phyloP scores from a whole-genome alignment of 1,284 basidiomycete genomes.

The Erythrobasidium hasegawianum region DNA sequence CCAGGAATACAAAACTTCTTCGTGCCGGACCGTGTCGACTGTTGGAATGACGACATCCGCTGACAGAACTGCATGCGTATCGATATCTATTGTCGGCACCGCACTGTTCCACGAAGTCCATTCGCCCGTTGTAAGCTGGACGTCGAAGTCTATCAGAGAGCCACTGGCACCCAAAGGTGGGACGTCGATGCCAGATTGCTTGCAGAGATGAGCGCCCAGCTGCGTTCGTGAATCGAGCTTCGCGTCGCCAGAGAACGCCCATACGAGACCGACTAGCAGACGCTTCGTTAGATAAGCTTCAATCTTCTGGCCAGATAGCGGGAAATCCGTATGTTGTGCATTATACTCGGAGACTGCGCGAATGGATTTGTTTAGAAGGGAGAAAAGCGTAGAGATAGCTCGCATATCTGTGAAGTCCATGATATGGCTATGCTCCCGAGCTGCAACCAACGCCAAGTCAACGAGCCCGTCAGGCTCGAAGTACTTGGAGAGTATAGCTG shows the following conservation, averaged over 20 bases:
- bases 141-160: slow-evolving; percentile 93
- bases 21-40: slow-evolving; percentile 96
- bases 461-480: slow-evolving; percentile 81
- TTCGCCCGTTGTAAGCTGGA: slow-evolving; percentile 76
- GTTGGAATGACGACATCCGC: slow-evolving; percentile 97
- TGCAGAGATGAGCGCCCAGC: slow-evolving; percentile 82
- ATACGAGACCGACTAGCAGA: slow-evolving; percentile 87
- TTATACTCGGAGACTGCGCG: slow-evolving; percentile 95
- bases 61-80: slow-evolving; percentile 90
- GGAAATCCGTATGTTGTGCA: slow-evolving; percentile 89
- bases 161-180: slow-evolving; percentile 69
- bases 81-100: slow-evolving; percentile 93
- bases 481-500: slow-evolving; percentile 70
- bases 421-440: slow-evolving; percentile 83
- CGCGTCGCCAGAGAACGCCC: slow-evolving; percentile 97
- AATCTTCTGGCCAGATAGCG: slow-evolving; percentile 72
- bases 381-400: slow-evolving; percentile 92
- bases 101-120: slow-evolving; percentile 89
- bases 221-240: slow-evolving; percentile 82
- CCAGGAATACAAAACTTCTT: slow-evolving; percentile 98
- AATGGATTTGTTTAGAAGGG: slow-evolving; percentile 90
- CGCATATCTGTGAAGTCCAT: slow-evolving; percentile 96
- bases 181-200: slow-evolving; percentile 82
- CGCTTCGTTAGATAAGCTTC: slow-evolving; percentile 88
- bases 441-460: slow-evolving; percentile 69